These are phyloP conservation scores for Debaryomyces maramus DNA, from an alignment of 805 yeast genomes.

Conservation along the genomic window DNA sequence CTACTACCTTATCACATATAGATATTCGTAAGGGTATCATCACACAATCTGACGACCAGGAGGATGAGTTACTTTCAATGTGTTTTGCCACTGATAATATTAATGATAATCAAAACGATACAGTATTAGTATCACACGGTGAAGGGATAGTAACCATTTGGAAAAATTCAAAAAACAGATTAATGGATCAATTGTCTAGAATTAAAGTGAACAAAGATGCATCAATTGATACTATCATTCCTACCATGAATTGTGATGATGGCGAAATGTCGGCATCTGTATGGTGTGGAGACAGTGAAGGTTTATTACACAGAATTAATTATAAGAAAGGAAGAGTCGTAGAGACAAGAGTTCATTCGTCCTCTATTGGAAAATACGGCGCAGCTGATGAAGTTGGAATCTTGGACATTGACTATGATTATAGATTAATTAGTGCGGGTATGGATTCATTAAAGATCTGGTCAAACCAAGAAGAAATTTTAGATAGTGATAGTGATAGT, in stretches of 20 bases:
- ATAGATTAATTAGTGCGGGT: slow-evolving; percentile 78
- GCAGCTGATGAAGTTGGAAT: slow-evolving; percentile 69
- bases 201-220: slow-evolving; percentile 67
- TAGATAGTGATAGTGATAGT: slow-evolving; percentile 16
- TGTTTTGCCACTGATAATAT: slow-evolving; percentile 57
- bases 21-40: slow-evolving; percentile 75
- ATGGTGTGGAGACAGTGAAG: slow-evolving; percentile 83
- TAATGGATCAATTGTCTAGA: slow-evolving; percentile 77
- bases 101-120: slow-evolving; percentile 52
- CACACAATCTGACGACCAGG: slow-evolving; percentile 81
- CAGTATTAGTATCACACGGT: slow-evolving; percentile 81
- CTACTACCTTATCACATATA: slow-evolving; percentile 75
- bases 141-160: slow-evolving; percentile 88
- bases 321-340: slow-evolving; percentile 60
- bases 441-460: slow-evolving; percentile 81
- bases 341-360: slow-evolving; percentile 66
- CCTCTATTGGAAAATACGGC: slow-evolving; percentile 32
- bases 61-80: slow-evolving; percentile 83
- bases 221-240: slow-evolving; percentile 69
- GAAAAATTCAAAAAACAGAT: slow-evolving; percentile 68
- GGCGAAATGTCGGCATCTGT: slow-evolving; percentile 48
- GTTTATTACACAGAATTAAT: slow-evolving; percentile 67
- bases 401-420: slow-evolving; percentile 78
- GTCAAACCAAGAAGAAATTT: slow-evolving; percentile 38
- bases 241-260: slow-evolving; percentile 54